A percentile compares a stretch with the other conserved stretches of the same genome.
Conservation (phyloP, 2,329 filamentous ascomycete genomes). For the Epichloe brachyelytri region DNA sequence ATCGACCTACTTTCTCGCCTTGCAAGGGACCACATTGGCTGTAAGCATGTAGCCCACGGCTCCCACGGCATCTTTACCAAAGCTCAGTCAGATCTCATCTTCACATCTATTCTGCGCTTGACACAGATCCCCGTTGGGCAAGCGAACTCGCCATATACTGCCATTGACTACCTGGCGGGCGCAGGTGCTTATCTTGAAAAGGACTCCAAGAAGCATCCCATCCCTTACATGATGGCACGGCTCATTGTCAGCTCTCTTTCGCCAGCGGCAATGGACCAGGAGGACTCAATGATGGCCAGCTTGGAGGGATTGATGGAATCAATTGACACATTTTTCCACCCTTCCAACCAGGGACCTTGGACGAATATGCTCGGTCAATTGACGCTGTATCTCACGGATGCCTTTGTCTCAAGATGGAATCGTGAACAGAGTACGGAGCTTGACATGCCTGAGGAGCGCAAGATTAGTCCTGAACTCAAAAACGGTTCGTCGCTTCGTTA, state of each 20-base stretch:
- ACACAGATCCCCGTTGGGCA: conserved; percentile 96
- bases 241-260: conserved; percentile 92
- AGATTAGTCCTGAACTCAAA: conserved; percentile 71
- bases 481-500: conserved; percentile 76
- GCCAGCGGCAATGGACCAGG: conserved; percentile 62
- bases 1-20: conserved; percentile 83
- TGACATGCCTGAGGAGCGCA: conserved; percentile 67
- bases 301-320: conserved; percentile 88
- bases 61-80: conserved; percentile 84
- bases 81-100: conserved; percentile 84
- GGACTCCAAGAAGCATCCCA: conserved; percentile 85
- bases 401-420: conserved; percentile 97
- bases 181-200: conserved; percentile 79
- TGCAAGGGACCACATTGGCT: conserved; percentile 68
- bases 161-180: conserved; percentile 72
- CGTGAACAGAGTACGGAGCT: conserved; percentile 87
- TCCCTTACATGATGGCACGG: conserved; percentile 81
- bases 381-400: conserved; percentile 83
- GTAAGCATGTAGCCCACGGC: conserved; percentile 63
- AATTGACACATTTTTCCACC: conserved; percentile 97
- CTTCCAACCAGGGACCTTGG: conserved; percentile 89
- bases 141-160: conserved; percentile 81
- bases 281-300: conserved; percentile 68
- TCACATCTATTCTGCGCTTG: conserved; percentile 77
- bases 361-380: conserved; percentile 82